Evolutionary conservation across 169 alveolate species (phyloP).

Genomic region (Condylostoma magnum): DNA sequence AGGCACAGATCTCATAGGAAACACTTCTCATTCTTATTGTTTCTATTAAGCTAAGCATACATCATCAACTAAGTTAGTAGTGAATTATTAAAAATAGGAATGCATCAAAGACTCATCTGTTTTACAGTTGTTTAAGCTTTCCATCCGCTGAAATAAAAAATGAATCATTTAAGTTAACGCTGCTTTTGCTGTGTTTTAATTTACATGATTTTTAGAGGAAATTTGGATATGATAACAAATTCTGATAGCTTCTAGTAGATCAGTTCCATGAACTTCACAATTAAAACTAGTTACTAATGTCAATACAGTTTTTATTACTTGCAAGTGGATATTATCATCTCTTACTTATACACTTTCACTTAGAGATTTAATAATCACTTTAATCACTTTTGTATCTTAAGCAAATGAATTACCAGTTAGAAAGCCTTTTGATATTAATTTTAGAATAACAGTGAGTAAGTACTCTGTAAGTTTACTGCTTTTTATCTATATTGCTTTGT

Average conservation of each 20-base stretch:
- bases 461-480: no score
- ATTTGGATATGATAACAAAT: slow-evolving; percentile 57
- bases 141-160: background rate
- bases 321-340: slow-evolving; percentile 55
- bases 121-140: background rate
- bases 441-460: no score
- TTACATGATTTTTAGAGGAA: slow-evolving; percentile 34
- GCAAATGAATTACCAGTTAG: slow-evolving; percentile 28
- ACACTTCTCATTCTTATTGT: slow-evolving; percentile 7
- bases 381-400: slow-evolving; percentile 48
- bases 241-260: slow-evolving; percentile 54
- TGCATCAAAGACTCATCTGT: slow-evolving; percentile 22
- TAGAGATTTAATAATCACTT: slow-evolving; percentile 54
- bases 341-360: slow-evolving; percentile 51
- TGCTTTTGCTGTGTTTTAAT: slow-evolving; percentile 52
- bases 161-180: slow-evolving; percentile 33
- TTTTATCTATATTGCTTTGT: no score
- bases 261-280: slow-evolving; percentile 56
- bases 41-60: slow-evolving; percentile 40
- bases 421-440: slow-evolving; percentile 24
- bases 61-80: slow-evolving; percentile 57
- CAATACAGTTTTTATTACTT: slow-evolving; percentile 53
- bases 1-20: slow-evolving; percentile 50
- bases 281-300: slow-evolving; percentile 48
- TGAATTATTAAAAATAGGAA: slow-evolving; percentile 32